Base-by-base conservation (phyloP, 352 stramenopile genomes). In the Globisporangium lucens region DNA sequence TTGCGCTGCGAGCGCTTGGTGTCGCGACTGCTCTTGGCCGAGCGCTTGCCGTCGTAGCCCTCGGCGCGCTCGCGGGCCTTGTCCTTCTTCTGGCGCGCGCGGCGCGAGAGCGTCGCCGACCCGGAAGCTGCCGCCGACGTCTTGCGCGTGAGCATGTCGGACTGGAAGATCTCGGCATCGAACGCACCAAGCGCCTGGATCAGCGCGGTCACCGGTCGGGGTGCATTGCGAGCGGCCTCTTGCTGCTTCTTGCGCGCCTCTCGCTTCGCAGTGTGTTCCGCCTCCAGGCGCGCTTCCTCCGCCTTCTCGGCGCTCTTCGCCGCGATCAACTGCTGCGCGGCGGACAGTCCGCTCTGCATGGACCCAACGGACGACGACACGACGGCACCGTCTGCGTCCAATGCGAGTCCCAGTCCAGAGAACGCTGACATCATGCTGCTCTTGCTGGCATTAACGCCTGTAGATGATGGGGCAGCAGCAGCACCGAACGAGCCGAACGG, bases 141-240 rank as follows among this genome's bases (percentile, higher is more conserved):
- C 36, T 68, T 49, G n/a, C 65, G 67, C 33, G 71, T 63, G 66
- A 74, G 77, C 29, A 68, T 35, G 17, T 72, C 70, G 1, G 75
- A 79, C 47, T 77, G 67, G 46, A 82, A 73, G 38, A 89, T 55
- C 60, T 92, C 84, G 20, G 75, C 64, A 10, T 85, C 80, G 59
- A 92, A 92, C 27, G 79, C 65, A 17, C 77, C 79, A n/a, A 92
- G 63, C 3, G 84, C 82, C 65, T 92, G 84, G 60, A 72, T 78
- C 56, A 92, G 72, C 46, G 82, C 84, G 1, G 80, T 80, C 46
- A 79, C 58, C 1, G 75, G 73, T 46, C 70, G 51, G 7, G 81
- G 66, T 58, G 73, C 60, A 8, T 65, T 51, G 53, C 75, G 38
- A 12, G 68, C 61, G 2, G 56, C 58, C 33, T 78, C 71, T 17